Conservation (phyloP, 192 early-diverging fungal species). For the Lobosporangium transversale region DNA sequence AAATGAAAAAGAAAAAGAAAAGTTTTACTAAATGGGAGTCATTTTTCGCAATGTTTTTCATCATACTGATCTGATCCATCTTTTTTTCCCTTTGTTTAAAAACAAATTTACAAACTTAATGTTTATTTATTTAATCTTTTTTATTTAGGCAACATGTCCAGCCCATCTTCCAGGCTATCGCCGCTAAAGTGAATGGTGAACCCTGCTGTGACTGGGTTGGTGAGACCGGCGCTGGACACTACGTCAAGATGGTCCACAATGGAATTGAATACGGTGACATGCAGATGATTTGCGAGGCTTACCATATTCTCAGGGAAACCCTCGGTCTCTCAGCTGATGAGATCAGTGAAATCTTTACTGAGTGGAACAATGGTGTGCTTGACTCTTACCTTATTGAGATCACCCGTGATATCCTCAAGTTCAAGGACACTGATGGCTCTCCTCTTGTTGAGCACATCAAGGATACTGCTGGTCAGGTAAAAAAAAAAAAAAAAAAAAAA, state of each 20-base stretch:
- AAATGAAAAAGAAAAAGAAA: too few species aligned
- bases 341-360: constrained; percentile 86
- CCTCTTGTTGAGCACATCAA: constrained; percentile 94
- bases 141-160: constrained; percentile 79
- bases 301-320: constrained; percentile 91
- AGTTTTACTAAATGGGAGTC: too few species aligned
- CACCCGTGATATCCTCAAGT: constrained; percentile 91
- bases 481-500: too few species aligned
- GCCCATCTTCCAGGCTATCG: constrained; percentile 96
- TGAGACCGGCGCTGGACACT: constrained; percentile 96
- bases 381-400: constrained; percentile 99
- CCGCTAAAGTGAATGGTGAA: constrained; percentile 86
- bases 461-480: constrained; percentile 92
- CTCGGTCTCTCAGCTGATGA: constrained; percentile 85
- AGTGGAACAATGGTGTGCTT: constrained; percentile 98
- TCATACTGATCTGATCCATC: too few species aligned
- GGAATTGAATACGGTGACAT: constrained; percentile 99
- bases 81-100: constrained; percentile 1
- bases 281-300: constrained; percentile 98
- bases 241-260: constrained; percentile 99
- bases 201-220: constrained; percentile 99
- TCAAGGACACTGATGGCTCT: constrained; percentile 89
- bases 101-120: neutral
- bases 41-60: too few species aligned
- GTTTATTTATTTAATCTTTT: neutral